A percentile compares a stretch with the other conserved stretches of the same genome.
Conservation (phyloP, 495 filamentous ascomycete species). For the Cercophora samala region DNA sequence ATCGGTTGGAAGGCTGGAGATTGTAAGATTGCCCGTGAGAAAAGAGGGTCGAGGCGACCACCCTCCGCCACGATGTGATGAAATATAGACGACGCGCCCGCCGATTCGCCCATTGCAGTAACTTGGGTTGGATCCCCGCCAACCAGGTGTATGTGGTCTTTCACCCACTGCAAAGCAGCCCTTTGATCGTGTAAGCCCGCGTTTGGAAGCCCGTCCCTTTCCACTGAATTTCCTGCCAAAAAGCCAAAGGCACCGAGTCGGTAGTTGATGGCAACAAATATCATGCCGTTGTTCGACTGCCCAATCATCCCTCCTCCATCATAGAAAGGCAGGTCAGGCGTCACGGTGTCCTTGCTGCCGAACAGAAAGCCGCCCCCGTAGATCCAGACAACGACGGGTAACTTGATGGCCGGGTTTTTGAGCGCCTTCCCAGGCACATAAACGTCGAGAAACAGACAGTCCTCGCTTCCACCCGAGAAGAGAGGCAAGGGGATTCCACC, state of each 20-base stretch:
- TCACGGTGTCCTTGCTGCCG: slow-evolving; percentile 23
- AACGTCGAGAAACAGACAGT: slow-evolving; percentile 18
- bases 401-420: slow-evolving; percentile 4
- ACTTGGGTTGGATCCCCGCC: slow-evolving; percentile 61
- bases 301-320: slow-evolving; percentile 3
- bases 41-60: slow-evolving; percentile 47
- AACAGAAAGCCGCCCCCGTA: slow-evolving; percentile 40
- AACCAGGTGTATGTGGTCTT: slow-evolving; percentile 51
- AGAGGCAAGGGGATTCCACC: slow-evolving; percentile 38
- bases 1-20: slow-evolving; percentile 47
- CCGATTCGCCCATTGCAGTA: slow-evolving; percentile 67
- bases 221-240: slow-evolving; percentile 9
- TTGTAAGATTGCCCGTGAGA: slow-evolving; percentile 45
- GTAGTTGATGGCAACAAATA: slow-evolving; percentile 35
- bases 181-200: slow-evolving; percentile 35
- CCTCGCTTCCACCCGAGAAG: slow-evolving; percentile 35
- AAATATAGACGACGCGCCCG: slow-evolving; percentile 61
- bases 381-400: slow-evolving; percentile 14
- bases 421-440: slow-evolving; percentile 7
- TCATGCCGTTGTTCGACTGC: slow-evolving; percentile 27
- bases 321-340: slow-evolving; percentile 7
- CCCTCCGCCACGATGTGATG: slow-evolving; percentile 63
- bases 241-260: slow-evolving; percentile 32
- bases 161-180: slow-evolving; percentile 33
- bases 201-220: slow-evolving; percentile 21